Conservation (phyloP, 1,284 basidiomycete species). For the Melanopsichium pennsylvanicum region DNA sequence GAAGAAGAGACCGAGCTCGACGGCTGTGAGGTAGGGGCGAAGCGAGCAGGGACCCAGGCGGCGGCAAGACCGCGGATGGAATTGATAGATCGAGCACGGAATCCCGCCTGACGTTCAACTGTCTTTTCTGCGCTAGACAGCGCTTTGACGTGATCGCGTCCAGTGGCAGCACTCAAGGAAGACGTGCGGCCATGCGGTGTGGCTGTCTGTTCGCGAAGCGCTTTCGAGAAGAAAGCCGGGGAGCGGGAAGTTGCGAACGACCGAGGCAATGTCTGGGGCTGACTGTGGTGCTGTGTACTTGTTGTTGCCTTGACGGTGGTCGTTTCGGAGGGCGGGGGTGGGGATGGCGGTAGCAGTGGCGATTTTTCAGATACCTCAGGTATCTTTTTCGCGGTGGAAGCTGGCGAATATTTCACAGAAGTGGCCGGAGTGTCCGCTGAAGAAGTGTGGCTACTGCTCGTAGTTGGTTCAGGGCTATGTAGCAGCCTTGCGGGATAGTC, state of each 20-base stretch:
- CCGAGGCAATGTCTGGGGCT: conserved; percentile 19
- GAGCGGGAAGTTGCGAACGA: conserved; percentile 9
- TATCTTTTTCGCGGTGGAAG: conserved; percentile 1
- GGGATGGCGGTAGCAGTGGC: background rate
- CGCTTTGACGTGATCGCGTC: background rate
- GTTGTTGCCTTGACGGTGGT: conserved; percentile 19
- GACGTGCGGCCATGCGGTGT: conserved; percentile 4
- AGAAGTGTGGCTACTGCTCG: conserved; percentile 1
- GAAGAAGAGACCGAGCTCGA: conserved; percentile 14
- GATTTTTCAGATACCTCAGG: background rate
- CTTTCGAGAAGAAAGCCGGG: background rate
- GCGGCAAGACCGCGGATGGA: conserved; percentile 35
- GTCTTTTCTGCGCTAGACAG: conserved; percentile 14
- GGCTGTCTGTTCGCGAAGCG: background rate
- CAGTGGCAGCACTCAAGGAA: conserved; percentile 8
- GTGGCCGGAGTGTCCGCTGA: conserved; percentile 24
- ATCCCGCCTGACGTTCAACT: conserved; percentile 20
- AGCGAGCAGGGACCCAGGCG: conserved; percentile 37
- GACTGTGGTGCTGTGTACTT: no score
- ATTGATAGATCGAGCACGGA: conserved; percentile 38
- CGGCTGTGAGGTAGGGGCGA: conserved; percentile 15
- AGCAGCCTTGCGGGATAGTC: background rate
- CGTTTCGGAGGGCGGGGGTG: conserved; percentile 12
- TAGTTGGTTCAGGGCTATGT: conserved; percentile 10
- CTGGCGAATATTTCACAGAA: conserved; percentile 12